Evolutionary conservation across 768 basidiomycete species (phyloP).

Genomic region (Pluteus cervinus): DNA sequence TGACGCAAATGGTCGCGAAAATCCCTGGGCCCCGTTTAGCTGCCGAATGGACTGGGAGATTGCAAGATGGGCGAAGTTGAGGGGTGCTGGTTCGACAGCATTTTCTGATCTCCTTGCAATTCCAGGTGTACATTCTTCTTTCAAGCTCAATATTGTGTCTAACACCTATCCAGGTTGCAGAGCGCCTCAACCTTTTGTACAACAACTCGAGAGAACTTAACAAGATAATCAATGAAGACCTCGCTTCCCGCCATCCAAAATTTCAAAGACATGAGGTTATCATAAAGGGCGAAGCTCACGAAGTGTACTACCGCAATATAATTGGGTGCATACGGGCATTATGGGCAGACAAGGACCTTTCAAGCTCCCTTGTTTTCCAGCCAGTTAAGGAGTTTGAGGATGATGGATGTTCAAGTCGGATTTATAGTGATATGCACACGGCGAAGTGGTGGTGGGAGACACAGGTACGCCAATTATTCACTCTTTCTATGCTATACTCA

Average conservation of each 20-base stretch:
- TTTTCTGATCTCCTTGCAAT: constrained; percentile 22
- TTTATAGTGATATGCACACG: constrained; percentile 27
- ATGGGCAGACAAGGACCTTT: constrained; percentile 21
- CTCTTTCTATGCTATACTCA: too few species aligned
- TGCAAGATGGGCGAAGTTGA: constrained; percentile 32
- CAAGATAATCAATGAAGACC: constrained; percentile 17
- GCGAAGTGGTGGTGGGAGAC: constrained; percentile 31
- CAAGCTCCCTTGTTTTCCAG: constrained; percentile 13
- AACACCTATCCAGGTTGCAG: constrained; percentile 11
- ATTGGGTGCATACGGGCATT: constrained; percentile 23
- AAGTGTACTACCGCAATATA: constrained; percentile 20
- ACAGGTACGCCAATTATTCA: constrained; percentile 27
- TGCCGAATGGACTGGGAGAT: constrained; percentile 32
- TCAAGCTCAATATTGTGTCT: background rate
- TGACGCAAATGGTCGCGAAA: too few species aligned
- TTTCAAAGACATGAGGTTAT: constrained; percentile 13
- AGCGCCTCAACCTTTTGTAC: background rate
- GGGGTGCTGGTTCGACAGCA: constrained; percentile 28
- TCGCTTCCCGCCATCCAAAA: constrained; percentile 13
- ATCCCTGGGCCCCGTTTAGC: constrained; percentile 24
- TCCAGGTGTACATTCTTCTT: constrained; percentile 2
- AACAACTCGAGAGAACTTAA: constrained; percentile 15
- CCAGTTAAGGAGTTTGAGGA: constrained; percentile 25
- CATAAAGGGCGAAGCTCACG: constrained; percentile 15
- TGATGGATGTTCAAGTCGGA: constrained; percentile 7